Evolutionary conservation across 257 asterid genomes (phyloP).

Genomic region (Parsonsia alboflavescens): DNA sequence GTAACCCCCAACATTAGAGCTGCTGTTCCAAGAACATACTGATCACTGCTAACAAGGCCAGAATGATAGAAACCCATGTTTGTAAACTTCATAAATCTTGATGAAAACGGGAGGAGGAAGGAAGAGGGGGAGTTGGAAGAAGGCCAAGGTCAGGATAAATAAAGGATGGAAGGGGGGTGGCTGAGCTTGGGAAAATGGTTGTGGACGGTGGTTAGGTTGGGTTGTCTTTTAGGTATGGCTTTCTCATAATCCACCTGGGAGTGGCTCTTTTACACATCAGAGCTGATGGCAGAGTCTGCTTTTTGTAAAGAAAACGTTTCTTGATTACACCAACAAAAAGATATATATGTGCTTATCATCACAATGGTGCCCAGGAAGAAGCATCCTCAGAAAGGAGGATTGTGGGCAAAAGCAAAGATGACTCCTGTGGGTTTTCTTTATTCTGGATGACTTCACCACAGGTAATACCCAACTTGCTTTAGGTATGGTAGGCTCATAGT

Average conservation of each 20-base stretch:
- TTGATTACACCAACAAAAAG: constrained; percentile 31
- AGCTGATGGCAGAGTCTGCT: constrained; percentile 28
- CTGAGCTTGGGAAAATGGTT: constrained; percentile 26
- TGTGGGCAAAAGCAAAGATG: background rate
- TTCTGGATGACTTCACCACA: background rate
- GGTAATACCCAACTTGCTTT: constrained; percentile 13
- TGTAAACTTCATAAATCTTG: background rate
- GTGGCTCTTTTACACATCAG: constrained; percentile 40
- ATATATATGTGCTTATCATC: constrained; percentile 20
- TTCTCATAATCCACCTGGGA: constrained; percentile 40
- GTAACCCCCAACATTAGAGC: constrained; percentile 49
- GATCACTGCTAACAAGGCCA: constrained; percentile 38
- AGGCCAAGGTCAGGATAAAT: background rate
- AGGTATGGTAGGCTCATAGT: constrained; percentile 8
- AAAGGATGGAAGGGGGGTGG: constrained; percentile 15
- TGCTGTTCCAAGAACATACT: constrained; percentile 45
- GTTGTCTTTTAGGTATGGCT: constrained; percentile 29
- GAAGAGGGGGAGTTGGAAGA: constrained; percentile 33
- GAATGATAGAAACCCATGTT: constrained; percentile 17
- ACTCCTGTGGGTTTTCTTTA: background rate
- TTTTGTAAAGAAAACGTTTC: constrained; percentile 18
- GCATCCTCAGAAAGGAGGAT: background rate
- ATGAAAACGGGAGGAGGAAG: background rate
- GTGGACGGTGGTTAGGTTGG: constrained; percentile 19
- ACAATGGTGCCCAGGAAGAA: constrained; percentile 11